Percentiles rank a stretch among this genome's conserved stretches.
These are phyloP conservation scores for Aureobasidium sp. DNA, from an alignment of 2,329 filamentous ascomycete species.

Conservation along the genomic window DNA sequence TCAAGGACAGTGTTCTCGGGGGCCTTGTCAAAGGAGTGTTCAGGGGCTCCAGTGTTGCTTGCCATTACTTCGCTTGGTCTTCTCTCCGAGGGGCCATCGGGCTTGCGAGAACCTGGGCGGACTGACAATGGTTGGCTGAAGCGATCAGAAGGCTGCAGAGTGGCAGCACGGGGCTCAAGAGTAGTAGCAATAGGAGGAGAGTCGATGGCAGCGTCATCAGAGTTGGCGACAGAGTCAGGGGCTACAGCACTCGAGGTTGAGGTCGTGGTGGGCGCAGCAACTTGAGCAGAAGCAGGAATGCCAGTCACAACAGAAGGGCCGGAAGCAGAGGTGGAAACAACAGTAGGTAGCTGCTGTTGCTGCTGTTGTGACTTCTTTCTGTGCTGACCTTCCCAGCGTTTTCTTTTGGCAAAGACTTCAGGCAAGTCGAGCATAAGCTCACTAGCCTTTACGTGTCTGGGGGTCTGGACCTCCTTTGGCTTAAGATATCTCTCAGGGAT, in stretches of 20 bases:
- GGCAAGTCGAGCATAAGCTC: neutral
- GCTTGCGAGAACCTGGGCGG: too few species aligned
- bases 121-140: too few species aligned
- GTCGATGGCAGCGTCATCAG: too few species aligned
- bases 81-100: neutral
- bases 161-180: neutral
- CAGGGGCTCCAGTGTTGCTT: neutral
- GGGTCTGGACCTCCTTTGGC: too few species aligned
- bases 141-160: neutral
- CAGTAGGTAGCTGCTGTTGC: neutral
- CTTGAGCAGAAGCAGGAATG: neutral
- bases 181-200: neutral
- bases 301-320: neutral
- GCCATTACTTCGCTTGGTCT: neutral
- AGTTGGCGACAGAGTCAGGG: too few species aligned
- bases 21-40: too few species aligned
- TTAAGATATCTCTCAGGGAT: neutral
- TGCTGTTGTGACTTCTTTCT: neutral
- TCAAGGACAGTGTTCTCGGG: neutral
- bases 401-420: too few species aligned
- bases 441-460: too few species aligned
- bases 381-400: too few species aligned
- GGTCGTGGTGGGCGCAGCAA: too few species aligned
- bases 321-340: neutral
- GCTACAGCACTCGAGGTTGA: too few species aligned